phyloP scores from a whole-genome alignment of 805 yeast species.

The Lipomyces anomalus region DNA sequence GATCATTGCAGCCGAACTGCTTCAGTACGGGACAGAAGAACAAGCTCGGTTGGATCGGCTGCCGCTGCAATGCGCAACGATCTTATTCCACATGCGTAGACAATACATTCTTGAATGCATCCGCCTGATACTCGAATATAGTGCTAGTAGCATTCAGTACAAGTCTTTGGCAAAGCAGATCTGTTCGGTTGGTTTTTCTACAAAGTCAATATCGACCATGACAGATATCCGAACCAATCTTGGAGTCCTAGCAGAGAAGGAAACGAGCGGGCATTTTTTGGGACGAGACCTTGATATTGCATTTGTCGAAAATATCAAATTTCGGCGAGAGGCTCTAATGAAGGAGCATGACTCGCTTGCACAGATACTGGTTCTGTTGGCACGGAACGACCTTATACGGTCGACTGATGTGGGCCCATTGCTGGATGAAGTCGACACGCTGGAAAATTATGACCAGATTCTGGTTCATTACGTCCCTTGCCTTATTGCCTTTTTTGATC shows the following conservation, averaged over 20 bases:
- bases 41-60: conserved; percentile 36
- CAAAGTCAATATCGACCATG: conserved; percentile 48
- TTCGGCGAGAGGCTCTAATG: conserved; percentile 57
- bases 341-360: conserved; percentile 68
- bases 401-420: conserved; percentile 29
- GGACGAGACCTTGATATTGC: conserved; percentile 41
- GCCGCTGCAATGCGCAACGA: conserved; percentile 46
- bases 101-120: conserved; percentile 60
- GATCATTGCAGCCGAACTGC: conserved; percentile 61
- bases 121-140: conserved; percentile 22
- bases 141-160: not conserved
- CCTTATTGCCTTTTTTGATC: conserved; percentile 10
- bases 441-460: conserved; percentile 58
- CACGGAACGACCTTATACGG: conserved; percentile 18
- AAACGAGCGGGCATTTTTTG: conserved; percentile 47
- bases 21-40: conserved; percentile 43
- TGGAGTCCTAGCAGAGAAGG: conserved; percentile 45
- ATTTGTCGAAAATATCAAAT: conserved; percentile 46
- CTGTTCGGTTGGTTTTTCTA: not conserved
- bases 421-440: conserved; percentile 42
- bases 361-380: conserved; percentile 51
- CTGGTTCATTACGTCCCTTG: conserved; percentile 57
- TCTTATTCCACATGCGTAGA: conserved; percentile 62
- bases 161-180: conserved; percentile 10
- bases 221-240: conserved; percentile 53